Evolutionary conservation across 2,329 filamentous ascomycete species (phyloP), one percentile per base, ranked within the genome.

Genomic region (Sporothrix protearum): DNA sequence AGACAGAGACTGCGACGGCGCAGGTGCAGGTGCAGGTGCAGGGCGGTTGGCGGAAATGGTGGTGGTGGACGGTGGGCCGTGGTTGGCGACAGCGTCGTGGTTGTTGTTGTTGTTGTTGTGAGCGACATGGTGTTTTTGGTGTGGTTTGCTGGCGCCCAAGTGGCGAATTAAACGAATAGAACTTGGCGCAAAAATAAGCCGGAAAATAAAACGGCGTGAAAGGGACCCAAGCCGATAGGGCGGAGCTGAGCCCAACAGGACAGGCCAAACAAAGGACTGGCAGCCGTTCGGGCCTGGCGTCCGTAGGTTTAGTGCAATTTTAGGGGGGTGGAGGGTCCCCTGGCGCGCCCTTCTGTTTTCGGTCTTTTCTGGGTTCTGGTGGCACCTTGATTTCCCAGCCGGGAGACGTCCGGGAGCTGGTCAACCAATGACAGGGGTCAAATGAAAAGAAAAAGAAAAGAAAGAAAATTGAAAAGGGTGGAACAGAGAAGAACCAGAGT

Each of bases 1-100:
- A 74, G 78, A 79, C 77, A 77, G 78, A 74, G 68, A 49, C 9
- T 30, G 36, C 10, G 61, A 36, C 28, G 12, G 51, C 39, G 39
- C 22, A 5, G 45, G 69, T n/a, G n/a, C n/a, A n/a, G n/a, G n/a
- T n/a, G n/a, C n/a, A n/a, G n/a, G 51, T 39, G 39, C 22, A 5
- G 45, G 69, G 33, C 68, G 59, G 45, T 49, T n/a, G 14, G 69
- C 69, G 51, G 47, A 33, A 45, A 63, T 66, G 57, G 33, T 70
- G 69, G 69, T 49, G 42, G 53, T 61, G 55, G 55, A 61, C 30
- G 55, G 55, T 39, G 55, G 55, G 42, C 57, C 55, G 68, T 45
- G 22, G 42, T 64, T 64, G 59, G 59, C 59, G 59, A 64, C 59
- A 64, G 39, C 42, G 68, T 63, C 25, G 55, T 45, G 39, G 67